Conservation (phyloP, 495 filamentous ascomycete genomes). For the Apodospora peruviana region DNA sequence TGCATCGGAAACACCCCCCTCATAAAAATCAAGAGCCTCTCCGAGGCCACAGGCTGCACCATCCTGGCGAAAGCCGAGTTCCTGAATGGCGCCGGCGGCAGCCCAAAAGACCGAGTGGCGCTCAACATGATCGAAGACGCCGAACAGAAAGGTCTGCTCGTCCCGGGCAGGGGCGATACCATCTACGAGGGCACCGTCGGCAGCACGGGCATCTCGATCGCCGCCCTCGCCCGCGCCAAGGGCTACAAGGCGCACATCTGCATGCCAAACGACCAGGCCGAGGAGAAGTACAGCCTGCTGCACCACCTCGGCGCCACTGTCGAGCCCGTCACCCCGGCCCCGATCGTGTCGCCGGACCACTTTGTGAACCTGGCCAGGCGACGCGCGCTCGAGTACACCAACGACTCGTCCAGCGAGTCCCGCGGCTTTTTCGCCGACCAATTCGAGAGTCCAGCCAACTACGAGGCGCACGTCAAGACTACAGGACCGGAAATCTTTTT, state of each 20-base stretch:
- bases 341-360: conserved; percentile 83
- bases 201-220: conserved; percentile 89
- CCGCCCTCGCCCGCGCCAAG: conserved; percentile 76
- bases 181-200: conserved; percentile 98
- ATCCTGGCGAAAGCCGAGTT: conserved; percentile 97
- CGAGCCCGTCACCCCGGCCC: conserved; percentile 81
- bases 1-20: conserved; percentile 93
- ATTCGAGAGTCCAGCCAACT: conserved; percentile 89
- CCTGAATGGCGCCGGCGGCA: conserved; percentile 90
- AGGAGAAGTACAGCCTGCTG: conserved; percentile 84
- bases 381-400: conserved; percentile 65
- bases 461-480: conserved; percentile 69
- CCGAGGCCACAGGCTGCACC: conserved; percentile 83
- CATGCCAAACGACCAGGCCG: conserved; percentile 89
- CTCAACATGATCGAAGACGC: conserved; percentile 82
- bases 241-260: conserved; percentile 94
- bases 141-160: conserved; percentile 70
- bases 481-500: conserved; percentile 85
- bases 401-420: conserved; percentile 32
- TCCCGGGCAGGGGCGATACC: conserved; percentile 76
- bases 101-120: conserved; percentile 93
- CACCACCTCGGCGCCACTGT: conserved; percentile 86
- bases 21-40: conserved; percentile 80
- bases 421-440: conserved; percentile 92
- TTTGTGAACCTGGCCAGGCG: conserved; percentile 91